Conservation (phyloP, 176 grass and related monocot genomes). For the Oryza nivara region DNA sequence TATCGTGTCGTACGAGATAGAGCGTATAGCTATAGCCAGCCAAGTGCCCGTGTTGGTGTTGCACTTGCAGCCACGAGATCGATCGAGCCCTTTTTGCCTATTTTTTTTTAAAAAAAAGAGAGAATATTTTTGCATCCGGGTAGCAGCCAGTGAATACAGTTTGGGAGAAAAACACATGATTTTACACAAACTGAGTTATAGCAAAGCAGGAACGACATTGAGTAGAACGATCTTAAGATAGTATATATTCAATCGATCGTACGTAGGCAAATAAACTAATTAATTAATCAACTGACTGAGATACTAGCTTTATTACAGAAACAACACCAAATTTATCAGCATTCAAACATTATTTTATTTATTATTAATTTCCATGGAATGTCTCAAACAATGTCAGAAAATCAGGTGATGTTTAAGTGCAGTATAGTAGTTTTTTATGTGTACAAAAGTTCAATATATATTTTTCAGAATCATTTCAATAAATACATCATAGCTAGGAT, state of each 20-base stretch:
- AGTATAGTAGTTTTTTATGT: neutral
- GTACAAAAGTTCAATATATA: neutral
- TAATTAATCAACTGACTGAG: neutral
- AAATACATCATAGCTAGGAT: too few relatives aligned
- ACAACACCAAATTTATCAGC: neutral
- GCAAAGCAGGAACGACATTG: neutral
- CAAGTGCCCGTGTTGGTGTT: too few relatives aligned
- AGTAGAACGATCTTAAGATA: neutral
- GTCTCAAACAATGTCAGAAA: neutral
- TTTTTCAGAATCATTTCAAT: neutral
- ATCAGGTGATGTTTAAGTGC: neutral
- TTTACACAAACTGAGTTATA: neutral
- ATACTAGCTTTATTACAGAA: neutral
- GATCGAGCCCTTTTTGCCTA: too few relatives aligned
- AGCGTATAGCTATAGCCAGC: too few relatives aligned
- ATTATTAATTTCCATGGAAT: neutral
- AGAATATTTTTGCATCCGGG: too few relatives aligned
- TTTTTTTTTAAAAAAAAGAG: too few relatives aligned
- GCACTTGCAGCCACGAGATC: too few relatives aligned
- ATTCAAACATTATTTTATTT: constrained; percentile 1
- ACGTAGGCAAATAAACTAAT: neutral
- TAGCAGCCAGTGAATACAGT: too few relatives aligned
- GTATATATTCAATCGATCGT: neutral
- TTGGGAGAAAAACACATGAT: neutral
- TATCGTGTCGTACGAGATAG: too few relatives aligned